Conservation (phyloP, 305 asterid species). For the Fraxinus paxiana region DNA sequence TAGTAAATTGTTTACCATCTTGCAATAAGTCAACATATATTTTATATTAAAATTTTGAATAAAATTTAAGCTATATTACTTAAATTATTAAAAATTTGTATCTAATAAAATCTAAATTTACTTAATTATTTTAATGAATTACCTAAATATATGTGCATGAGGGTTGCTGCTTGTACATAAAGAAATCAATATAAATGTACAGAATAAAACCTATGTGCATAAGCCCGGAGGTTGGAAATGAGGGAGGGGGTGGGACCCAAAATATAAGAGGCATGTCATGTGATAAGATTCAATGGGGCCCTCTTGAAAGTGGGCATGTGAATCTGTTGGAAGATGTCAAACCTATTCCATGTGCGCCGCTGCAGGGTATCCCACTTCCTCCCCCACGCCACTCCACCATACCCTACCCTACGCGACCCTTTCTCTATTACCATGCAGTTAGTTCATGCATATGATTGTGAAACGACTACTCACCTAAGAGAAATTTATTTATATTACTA, state of each 20-base stretch:
- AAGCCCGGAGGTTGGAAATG: background rate
- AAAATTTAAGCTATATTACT: background rate
- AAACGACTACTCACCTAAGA: background rate
- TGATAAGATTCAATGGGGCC: constrained; percentile 43
- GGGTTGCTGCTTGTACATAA: too few species aligned
- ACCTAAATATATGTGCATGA: background rate
- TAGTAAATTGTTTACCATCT: background rate
- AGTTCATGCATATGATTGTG: constrained; percentile 5
- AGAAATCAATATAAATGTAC: too few species aligned
- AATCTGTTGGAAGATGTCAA: constrained; percentile 48
- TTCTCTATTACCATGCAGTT: constrained; percentile 10
- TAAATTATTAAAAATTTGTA: background rate
- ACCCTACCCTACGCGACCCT: background rate
- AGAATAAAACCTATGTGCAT: background rate
- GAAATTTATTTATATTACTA: background rate
- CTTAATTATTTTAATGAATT: background rate
- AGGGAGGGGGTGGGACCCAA: constrained; percentile 26
- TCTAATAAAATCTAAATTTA: background rate
- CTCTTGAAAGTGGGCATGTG: constrained; percentile 40
- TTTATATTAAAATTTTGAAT: background rate
- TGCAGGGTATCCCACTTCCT: constrained; percentile 25
- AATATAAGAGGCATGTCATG: constrained; percentile 33
- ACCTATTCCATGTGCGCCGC: constrained; percentile 54
- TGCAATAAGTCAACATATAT: background rate
- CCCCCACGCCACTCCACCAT: background rate